Evolutionary conservation across 2,329 filamentous ascomycete genomes (phyloP).

Genomic region (Neurospora crassa): DNA sequence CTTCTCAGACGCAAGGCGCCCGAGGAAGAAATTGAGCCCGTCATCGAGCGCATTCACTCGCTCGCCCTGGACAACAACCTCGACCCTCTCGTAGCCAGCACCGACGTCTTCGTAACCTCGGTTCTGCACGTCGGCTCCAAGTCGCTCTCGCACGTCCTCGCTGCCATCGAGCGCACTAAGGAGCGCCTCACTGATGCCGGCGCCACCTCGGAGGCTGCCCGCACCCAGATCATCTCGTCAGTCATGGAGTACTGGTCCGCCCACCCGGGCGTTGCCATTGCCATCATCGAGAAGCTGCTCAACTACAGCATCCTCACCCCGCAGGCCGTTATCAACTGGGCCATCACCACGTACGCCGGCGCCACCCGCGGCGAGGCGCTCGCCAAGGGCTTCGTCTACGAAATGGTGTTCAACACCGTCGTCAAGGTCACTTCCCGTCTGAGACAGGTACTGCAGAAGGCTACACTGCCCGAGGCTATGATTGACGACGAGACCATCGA

Average conservation of each 20-base stretch:
- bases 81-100: conserved; percentile 76
- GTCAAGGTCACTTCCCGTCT: conserved; percentile 83
- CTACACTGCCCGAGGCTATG: conserved; percentile 25
- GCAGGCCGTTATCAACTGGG: conserved; percentile 80
- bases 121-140: conserved; percentile 93
- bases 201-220: conserved; percentile 61
- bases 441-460: conserved; percentile 57
- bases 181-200: conserved; percentile 76
- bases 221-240: conserved; percentile 79
- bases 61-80: conserved; percentile 61
- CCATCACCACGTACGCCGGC: conserved; percentile 50
- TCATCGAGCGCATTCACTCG: conserved; percentile 74
- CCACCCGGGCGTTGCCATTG: conserved; percentile 83
- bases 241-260: conserved; percentile 91
- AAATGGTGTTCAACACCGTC: conserved; percentile 82
- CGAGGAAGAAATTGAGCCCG: conserved; percentile 75
- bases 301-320: conserved; percentile 95
- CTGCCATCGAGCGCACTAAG: conserved; percentile 91
- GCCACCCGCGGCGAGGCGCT: conserved; percentile 52
- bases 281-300: conserved; percentile 90
- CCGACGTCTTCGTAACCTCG: conserved; percentile 86
- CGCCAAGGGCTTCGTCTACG: conserved; percentile 68
- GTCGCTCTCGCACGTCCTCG: conserved; percentile 89
- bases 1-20: conserved; percentile 76
- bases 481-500: conserved; percentile 42